Conservation (phyloP, 2,329 filamentous ascomycete genomes). For the Dactylellina sp. region DNA sequence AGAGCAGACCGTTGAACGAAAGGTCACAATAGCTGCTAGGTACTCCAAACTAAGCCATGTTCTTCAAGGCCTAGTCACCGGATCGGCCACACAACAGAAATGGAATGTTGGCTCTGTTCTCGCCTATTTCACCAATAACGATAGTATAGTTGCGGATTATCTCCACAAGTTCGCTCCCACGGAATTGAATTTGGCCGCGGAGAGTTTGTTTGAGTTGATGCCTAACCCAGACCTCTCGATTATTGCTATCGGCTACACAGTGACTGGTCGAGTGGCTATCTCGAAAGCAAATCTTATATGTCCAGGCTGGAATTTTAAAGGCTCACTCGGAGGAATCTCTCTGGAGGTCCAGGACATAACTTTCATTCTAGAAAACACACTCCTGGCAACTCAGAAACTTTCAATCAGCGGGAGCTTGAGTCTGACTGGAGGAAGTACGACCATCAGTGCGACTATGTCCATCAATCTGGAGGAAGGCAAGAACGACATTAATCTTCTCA, state of each 20-base stretch:
- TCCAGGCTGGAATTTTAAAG: conserved; percentile 4
- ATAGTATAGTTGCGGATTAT: background rate
- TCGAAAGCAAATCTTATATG: conserved; percentile 5
- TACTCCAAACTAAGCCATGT: conserved; percentile 3
- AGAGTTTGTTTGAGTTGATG: background rate
- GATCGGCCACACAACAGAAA: background rate
- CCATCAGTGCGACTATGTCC: conserved; percentile 3
- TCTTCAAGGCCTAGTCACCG: background rate
- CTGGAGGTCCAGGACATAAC: conserved; percentile 4
- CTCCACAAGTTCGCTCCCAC: conserved; percentile 3
- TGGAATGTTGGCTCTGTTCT: conserved; percentile 4
- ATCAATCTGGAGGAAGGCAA: conserved; percentile 5
- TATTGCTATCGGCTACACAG: conserved; percentile 1
- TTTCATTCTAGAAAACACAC: conserved; percentile 8
- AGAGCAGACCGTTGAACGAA: conserved; percentile 7
- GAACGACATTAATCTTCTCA: background rate
- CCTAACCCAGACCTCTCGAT: background rate
- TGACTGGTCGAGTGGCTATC: conserved; percentile 5
- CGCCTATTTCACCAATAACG: conserved; percentile 3
- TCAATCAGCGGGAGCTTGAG: conserved; percentile 5
- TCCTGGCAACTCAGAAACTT: conserved; percentile 6
- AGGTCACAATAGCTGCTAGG: conserved; percentile 1
- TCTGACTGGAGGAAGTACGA: background rate
- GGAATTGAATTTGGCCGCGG: conserved; percentile 6
- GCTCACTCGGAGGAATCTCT: conserved; percentile 1